Conservation (phyloP, 441 rosid species). For the Isatis lusitanica region DNA sequence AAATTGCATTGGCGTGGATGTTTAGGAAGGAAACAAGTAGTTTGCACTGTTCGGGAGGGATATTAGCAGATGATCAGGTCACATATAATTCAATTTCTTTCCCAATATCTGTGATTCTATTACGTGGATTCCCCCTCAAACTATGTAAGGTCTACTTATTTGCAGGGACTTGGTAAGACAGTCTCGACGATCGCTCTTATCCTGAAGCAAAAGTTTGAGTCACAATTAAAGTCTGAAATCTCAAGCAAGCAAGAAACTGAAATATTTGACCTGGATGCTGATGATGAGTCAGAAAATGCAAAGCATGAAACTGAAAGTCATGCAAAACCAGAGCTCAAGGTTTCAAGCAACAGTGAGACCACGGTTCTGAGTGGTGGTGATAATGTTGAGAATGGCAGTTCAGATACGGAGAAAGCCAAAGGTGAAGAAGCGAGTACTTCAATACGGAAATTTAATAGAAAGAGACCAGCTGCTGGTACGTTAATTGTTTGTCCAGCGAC, state of each 20-base stretch:
- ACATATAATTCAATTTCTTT: conserved; percentile 23
- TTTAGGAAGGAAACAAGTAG: conserved; percentile 87
- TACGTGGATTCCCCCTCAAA: conserved; percentile 9
- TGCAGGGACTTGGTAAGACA: conserved; percentile 98
- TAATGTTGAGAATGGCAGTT: conserved; percentile 45
- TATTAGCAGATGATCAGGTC: conserved; percentile 98
- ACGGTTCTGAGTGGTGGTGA: conserved; percentile 64
- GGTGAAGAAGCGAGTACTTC: conserved; percentile 54
- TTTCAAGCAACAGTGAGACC: conserved; percentile 54
- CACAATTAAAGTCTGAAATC: conserved; percentile 56
- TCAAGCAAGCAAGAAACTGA: conserved; percentile 54
- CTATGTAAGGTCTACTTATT: conserved; percentile 29
- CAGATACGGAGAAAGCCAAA: conserved; percentile 41
- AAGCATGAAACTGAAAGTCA: conserved; percentile 32
- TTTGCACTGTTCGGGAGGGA: conserved; percentile 84
- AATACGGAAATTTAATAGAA: conserved; percentile 39
- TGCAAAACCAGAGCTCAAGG: conserved; percentile 21
- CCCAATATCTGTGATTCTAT: conserved; percentile 16
- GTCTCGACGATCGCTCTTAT: conserved; percentile 91
- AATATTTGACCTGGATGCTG: conserved; percentile 85
- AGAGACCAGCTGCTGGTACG: conserved; percentile 85
- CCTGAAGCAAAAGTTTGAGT: conserved; percentile 71
- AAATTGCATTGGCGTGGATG: conserved; percentile 98
- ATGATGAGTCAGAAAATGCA: conserved; percentile 55
- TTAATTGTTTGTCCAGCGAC: conserved; percentile 97